Percentiles rank a stretch among this genome's conserved stretches.
Conservation (phyloP, 2,329 filamentous ascomycete genomes). For the Microsporum canis region DNA sequence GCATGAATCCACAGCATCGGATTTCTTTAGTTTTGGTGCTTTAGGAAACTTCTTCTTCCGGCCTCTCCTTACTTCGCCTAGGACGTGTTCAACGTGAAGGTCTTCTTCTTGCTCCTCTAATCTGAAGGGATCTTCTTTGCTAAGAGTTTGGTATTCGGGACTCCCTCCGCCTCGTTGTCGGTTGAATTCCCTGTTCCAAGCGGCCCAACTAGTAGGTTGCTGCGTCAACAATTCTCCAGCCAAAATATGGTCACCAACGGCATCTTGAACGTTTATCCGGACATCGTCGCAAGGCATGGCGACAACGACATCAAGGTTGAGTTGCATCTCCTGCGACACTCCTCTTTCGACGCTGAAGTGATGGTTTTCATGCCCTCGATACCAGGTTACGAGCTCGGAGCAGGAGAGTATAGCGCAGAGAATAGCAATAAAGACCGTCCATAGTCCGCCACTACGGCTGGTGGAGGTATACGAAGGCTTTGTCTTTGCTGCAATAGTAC, state of each 20-base stretch:
- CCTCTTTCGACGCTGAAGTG: slow-evolving; percentile 91
- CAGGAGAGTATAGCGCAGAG: slow-evolving; percentile 65
- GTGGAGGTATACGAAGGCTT: slow-evolving; percentile 84
- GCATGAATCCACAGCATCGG: slow-evolving; percentile 59
- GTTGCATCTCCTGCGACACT: slow-evolving; percentile 73
- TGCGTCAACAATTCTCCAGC: slow-evolving; percentile 62
- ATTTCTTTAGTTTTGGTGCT: slow-evolving; percentile 55
- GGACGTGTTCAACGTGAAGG: slow-evolving; percentile 84
- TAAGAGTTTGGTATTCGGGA: slow-evolving; percentile 43
- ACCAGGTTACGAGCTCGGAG: slow-evolving; percentile 72
- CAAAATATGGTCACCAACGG: slow-evolving; percentile 79
- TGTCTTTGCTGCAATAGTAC: slow-evolving; percentile 61
- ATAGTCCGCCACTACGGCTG: slow-evolving; percentile 79
- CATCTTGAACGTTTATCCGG: slow-evolving; percentile 96
- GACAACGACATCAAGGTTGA: slow-evolving; percentile 91
- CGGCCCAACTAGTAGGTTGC: slow-evolving; percentile 67
- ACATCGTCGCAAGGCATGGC: slow-evolving; percentile 77
- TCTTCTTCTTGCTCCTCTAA: slow-evolving; percentile 47
- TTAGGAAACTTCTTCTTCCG: slow-evolving; percentile 55
- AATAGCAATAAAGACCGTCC: slow-evolving; percentile 71
- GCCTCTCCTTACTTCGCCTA: slow-evolving; percentile 59
- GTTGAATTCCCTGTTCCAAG: slow-evolving; percentile 66
- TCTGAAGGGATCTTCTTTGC: slow-evolving; percentile 52
- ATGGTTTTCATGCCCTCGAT: slow-evolving; percentile 70
- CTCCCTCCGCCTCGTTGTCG: slow-evolving; percentile 46